Percentiles rank a stretch among this genome's conserved stretches.
These are phyloP conservation scores for Cyberlindnera mississippiensis DNA, from an alignment of 805 yeast species.

Conservation along the genomic window DNA sequence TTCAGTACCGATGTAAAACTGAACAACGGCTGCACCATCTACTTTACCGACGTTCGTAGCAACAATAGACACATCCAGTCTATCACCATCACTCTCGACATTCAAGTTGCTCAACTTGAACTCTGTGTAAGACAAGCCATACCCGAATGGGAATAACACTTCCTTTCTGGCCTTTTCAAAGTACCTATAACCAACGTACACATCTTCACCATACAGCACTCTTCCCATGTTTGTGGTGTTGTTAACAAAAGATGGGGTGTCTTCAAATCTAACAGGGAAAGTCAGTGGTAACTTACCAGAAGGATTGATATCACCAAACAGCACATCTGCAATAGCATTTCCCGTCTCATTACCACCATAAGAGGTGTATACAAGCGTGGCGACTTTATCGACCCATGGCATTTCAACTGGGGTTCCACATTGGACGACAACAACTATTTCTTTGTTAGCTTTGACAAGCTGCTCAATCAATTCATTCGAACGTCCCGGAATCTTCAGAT, in stretches of 20 bases:
- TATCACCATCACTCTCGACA: conserved; percentile 26
- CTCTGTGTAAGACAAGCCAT: conserved; percentile 56
- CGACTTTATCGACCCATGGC: conserved; percentile 46
- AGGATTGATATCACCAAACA: conserved; percentile 53
- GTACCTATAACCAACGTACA: conserved; percentile 56
- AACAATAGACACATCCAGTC: conserved; percentile 29
- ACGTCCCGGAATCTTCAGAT: conserved; percentile 48
- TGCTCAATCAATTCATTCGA: conserved; percentile 43
- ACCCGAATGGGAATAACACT: conserved; percentile 54
- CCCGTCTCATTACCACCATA: conserved; percentile 58
- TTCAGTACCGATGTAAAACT: conserved; percentile 43
- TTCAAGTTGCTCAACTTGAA: conserved; percentile 39
- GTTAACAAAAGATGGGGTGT: conserved; percentile 54
- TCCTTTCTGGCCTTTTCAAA: conserved; percentile 50
- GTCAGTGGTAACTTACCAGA: conserved; percentile 55
- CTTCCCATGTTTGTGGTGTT: conserved; percentile 48
- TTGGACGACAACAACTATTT: conserved; percentile 51
- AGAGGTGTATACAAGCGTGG: conserved; percentile 49
- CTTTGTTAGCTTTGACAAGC: conserved; percentile 43
- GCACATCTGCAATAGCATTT: conserved; percentile 54
- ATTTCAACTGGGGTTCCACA: conserved; percentile 59
- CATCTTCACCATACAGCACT: conserved; percentile 61
- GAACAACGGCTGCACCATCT: conserved; percentile 53
- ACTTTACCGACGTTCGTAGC: conserved; percentile 44
- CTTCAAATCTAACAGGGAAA: conserved; percentile 48